These are phyloP conservation scores for Plasmodium yoelii DNA, from an alignment of 169 alveolate species.

Conservation along the genomic window DNA sequence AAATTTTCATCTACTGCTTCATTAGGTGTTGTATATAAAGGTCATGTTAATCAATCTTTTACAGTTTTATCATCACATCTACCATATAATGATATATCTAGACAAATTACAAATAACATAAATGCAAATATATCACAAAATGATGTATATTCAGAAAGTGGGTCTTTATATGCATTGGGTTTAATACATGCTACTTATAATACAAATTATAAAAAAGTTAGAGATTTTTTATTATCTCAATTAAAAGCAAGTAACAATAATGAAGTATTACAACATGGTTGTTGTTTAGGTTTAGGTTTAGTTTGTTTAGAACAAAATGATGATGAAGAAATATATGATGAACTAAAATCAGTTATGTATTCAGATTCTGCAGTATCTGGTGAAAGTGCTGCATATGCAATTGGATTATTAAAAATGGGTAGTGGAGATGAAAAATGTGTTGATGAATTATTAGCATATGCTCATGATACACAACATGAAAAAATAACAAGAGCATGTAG, in stretches of 20 bases:
- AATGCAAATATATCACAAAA: conserved; percentile 80
- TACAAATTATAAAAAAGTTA: conserved; percentile 82
- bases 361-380: conserved; percentile 97
- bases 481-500: conserved; percentile 97
- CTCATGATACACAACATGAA: conserved; percentile 98
- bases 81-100: conserved; percentile 53
- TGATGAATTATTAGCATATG: conserved; percentile 93
- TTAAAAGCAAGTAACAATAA: conserved; percentile 81
- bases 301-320: conserved; percentile 92
- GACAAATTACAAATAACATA: conserved; percentile 76
- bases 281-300: conserved; percentile 97
- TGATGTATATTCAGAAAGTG: conserved; percentile 95
- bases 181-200: conserved; percentile 94
- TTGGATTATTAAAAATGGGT: conserved; percentile 95
- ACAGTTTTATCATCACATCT: conserved; percentile 64
- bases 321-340: conserved; percentile 89
- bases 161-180: conserved; percentile 97
- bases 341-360: conserved; percentile 90
- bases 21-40: conserved; percentile 97
- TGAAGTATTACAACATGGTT: conserved; percentile 95
- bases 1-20: conserved; percentile 98
- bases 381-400: conserved; percentile 98
- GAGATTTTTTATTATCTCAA: conserved; percentile 87
- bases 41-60: conserved; percentile 70
- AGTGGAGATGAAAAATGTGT: conserved; percentile 90